Conservation (phyloP, 2,329 filamentous ascomycete genomes). For the Beauveria scarabaeidicola region DNA sequence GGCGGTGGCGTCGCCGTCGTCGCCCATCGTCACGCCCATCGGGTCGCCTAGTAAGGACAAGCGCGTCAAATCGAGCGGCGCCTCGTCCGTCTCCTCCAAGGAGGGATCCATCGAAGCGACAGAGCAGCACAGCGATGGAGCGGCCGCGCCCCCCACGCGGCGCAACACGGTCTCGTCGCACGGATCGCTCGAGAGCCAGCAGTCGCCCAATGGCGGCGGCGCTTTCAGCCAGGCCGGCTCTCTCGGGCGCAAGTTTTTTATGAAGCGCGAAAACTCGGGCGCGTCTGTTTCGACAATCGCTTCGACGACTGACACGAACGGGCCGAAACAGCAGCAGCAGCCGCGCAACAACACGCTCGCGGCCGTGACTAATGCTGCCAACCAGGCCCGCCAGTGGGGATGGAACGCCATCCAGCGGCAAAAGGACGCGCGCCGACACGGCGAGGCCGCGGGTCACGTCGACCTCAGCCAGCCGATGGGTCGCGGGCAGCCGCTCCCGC, state of each 20-base stretch:
- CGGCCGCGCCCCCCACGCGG: slow-evolving; percentile 20
- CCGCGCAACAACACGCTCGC: slow-evolving; percentile 40
- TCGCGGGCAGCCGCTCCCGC: slow-evolving; percentile 71
- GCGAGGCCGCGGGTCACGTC: slow-evolving; percentile 25
- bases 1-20: slow-evolving; percentile 22
- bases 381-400: slow-evolving; percentile 50
- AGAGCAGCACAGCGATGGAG: slow-evolving; percentile 20
- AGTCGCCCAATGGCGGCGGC: slow-evolving; percentile 24
- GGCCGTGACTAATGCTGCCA: slow-evolving; percentile 47
- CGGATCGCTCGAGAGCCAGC: slow-evolving; percentile 20
- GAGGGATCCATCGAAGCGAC: slow-evolving; percentile 28
- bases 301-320: slow-evolving; percentile 13
- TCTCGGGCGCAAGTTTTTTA: slow-evolving; percentile 32
- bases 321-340: slow-evolving; percentile 22
- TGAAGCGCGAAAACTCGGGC: slow-evolving; percentile 30
- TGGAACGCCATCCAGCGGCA: slow-evolving; percentile 47
- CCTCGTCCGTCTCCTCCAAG: slow-evolving; percentile 42
- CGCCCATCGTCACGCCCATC: slow-evolving; percentile 34
- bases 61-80: slow-evolving; percentile 33
- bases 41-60: slow-evolving; percentile 28
- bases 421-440: slow-evolving; percentile 32
- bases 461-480: slow-evolving; percentile 64
- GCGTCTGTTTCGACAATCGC: slow-evolving; percentile 28
- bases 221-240: slow-evolving; percentile 29
- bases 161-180: slow-evolving; percentile 32